phyloP scores from a whole-genome alignment of 768 basidiomycete species.

The Lactarius tabidus region DNA sequence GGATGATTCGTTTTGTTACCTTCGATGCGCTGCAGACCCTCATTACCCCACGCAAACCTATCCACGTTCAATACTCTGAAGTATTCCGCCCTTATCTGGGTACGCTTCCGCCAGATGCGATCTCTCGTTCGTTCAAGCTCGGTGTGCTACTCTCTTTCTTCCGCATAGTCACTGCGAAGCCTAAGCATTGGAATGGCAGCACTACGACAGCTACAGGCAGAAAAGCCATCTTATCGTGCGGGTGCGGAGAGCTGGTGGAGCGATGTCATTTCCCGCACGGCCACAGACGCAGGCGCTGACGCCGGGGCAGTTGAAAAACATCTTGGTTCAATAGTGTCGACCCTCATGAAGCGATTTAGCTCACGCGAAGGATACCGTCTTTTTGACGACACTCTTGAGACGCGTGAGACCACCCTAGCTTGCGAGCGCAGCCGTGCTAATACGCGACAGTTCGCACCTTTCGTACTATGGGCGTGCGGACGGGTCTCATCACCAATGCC shows the following conservation, averaged over 20 bases:
- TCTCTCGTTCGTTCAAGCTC: conserved; percentile 57
- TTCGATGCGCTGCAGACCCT: conserved; percentile 80
- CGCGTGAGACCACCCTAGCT: conserved; percentile 38
- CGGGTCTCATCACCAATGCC: conserved; percentile 67
- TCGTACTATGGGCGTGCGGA: conserved; percentile 42
- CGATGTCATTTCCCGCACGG: conserved; percentile 72
- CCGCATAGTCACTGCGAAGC: background rate
- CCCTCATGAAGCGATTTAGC: conserved; percentile 64
- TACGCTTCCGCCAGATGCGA: conserved; percentile 45
- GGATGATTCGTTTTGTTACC: conserved; percentile 58
- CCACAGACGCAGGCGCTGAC: conserved; percentile 70
- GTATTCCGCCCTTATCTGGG: conserved; percentile 67
- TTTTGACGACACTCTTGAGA: conserved; percentile 47
- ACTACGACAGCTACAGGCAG: conserved; percentile 49
- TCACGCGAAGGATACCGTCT: conserved; percentile 64
- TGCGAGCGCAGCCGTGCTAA: background rate
- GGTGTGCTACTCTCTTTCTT: conserved; percentile 37
- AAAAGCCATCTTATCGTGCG: conserved; percentile 54
- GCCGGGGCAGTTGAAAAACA: conserved; percentile 49
- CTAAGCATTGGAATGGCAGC: conserved; percentile 31
- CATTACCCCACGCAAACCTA: conserved; percentile 60
- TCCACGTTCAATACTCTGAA: conserved; percentile 62
- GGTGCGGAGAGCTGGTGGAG: conserved; percentile 67
- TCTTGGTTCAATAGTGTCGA: conserved; percentile 53
- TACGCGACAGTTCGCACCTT: conserved; percentile 42